Percentiles rank a stretch among this genome's conserved stretches.
These are phyloP conservation scores for Thielaviopsis musarum DNA, from an alignment of 2,329 filamentous ascomycete species.

Conservation along the genomic window DNA sequence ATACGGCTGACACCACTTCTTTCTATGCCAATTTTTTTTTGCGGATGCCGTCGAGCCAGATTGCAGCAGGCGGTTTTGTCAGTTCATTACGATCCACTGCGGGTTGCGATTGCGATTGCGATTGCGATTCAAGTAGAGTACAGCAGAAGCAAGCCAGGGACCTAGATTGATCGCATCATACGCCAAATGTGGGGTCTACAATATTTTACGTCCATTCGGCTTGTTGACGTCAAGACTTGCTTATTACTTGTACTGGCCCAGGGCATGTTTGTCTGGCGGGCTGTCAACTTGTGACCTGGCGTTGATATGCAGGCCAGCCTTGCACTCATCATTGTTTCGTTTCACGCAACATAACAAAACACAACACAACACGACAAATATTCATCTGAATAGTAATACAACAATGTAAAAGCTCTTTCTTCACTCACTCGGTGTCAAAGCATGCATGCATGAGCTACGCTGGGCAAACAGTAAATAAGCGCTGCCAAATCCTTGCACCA, in stretches of 20 bases:
- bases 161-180: too few relatives aligned
- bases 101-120: too few relatives aligned
- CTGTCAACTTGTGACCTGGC: background rate
- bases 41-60: background rate
- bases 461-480: background rate
- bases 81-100: background rate
- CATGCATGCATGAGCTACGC: background rate
- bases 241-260: too few relatives aligned
- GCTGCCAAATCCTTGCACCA: background rate
- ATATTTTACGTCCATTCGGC: too few relatives aligned
- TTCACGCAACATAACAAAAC: background rate
- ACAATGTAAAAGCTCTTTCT: background rate
- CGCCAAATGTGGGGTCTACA: too few relatives aligned
- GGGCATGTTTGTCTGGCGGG: background rate
- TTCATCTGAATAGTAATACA: background rate
- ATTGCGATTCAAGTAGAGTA: too few relatives aligned
- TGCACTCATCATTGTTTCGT: background rate
- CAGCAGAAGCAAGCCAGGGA: too few relatives aligned
- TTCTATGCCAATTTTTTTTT: background rate
- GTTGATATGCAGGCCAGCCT: background rate
- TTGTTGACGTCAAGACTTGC: too few relatives aligned
- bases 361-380: background rate
- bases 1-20: constrained; percentile 11
- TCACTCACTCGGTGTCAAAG: background rate
- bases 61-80: background rate